Percentiles rank a stretch among this genome's conserved stretches.
Conservation (phyloP, 306 rosid genomes). For the Rubus idaeus region DNA sequence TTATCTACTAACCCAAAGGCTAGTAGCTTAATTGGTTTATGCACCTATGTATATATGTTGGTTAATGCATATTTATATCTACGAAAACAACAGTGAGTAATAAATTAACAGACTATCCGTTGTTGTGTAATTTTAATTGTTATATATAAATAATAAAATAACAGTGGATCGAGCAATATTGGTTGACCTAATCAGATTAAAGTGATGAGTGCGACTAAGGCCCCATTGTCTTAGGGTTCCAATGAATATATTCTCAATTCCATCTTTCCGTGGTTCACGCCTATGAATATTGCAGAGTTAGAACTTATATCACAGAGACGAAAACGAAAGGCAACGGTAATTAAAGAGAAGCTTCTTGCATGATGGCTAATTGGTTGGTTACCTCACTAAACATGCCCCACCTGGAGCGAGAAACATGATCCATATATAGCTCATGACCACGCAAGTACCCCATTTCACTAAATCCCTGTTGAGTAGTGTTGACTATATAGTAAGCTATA, state of each 20-base stretch:
- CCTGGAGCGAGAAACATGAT: neutral
- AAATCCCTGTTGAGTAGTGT: constrained; percentile 29
- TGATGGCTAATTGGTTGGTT: neutral
- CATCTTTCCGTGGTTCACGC: constrained; percentile 47
- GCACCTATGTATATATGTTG: too few relatives aligned
- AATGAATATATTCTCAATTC: constrained; percentile 13
- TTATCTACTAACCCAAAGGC: neutral
- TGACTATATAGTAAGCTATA: neutral
- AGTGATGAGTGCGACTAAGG: constrained; percentile 28
- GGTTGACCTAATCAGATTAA: neutral
- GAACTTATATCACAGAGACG: neutral
- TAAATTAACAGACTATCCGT: too few relatives aligned
- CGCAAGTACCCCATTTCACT: neutral
- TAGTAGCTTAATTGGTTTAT: neutral
- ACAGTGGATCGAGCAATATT: neutral
- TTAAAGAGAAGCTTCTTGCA: neutral
- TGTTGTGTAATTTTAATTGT: neutral
- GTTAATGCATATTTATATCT: too few relatives aligned
- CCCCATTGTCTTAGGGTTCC: constrained; percentile 33
- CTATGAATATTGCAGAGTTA: neutral
- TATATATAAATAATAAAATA: too few relatives aligned
- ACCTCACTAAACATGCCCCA: constrained; percentile 29
- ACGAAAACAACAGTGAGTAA: too few relatives aligned
- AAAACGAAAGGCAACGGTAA: neutral
- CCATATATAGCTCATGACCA: constrained; percentile 3